Evolutionary conservation across 768 basidiomycete genomes (phyloP).

Genomic region (Suillus brevipes): DNA sequence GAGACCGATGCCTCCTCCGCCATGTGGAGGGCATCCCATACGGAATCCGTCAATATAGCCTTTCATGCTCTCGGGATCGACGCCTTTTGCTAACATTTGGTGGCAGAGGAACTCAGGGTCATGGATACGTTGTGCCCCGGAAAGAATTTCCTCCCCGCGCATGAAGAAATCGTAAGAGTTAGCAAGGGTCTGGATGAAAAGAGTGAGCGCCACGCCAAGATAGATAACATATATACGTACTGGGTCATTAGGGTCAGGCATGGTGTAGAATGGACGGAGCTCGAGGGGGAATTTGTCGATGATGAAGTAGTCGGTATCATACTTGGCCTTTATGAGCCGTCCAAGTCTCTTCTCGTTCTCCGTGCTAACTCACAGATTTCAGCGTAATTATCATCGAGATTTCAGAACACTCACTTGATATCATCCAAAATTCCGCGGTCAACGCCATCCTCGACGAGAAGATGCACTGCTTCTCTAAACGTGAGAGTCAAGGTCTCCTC

Average conservation of each 20-base stretch:
- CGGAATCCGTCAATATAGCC: slow-evolving; percentile 93
- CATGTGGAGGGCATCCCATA: slow-evolving; percentile 93
- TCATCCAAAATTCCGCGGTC: slow-evolving; percentile 80
- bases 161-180: slow-evolving; percentile 99
- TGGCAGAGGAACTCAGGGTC: slow-evolving; percentile 78
- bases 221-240: slow-evolving; percentile 43
- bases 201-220: slow-evolving; percentile 9
- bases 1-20: slow-evolving; percentile 93
- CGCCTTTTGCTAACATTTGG: slow-evolving; percentile 84
- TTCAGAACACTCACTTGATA: slow-evolving; percentile 63
- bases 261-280: slow-evolving; percentile 98
- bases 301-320: slow-evolving; percentile 98
- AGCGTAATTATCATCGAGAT: slow-evolving; percentile 2
- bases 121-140: slow-evolving; percentile 97
- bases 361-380: slow-evolving; percentile 57
- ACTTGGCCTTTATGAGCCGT: slow-evolving; percentile 85
- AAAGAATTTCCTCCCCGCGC: slow-evolving; percentile 98
- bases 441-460: slow-evolving; percentile 86
- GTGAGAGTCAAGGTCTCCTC: slow-evolving; percentile 85
- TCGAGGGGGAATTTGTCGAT: slow-evolving; percentile 98
- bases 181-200: slow-evolving; percentile 65
- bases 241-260: slow-evolving; percentile 92
- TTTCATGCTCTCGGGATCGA: slow-evolving; percentile 91
- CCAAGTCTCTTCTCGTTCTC: slow-evolving; percentile 95
- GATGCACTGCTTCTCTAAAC: slow-evolving; percentile 84